A percentile compares a stretch with the other conserved stretches of the same genome.
Conservation (phyloP, 768 basidiomycete genomes). For the Mycena belliarum region DNA sequence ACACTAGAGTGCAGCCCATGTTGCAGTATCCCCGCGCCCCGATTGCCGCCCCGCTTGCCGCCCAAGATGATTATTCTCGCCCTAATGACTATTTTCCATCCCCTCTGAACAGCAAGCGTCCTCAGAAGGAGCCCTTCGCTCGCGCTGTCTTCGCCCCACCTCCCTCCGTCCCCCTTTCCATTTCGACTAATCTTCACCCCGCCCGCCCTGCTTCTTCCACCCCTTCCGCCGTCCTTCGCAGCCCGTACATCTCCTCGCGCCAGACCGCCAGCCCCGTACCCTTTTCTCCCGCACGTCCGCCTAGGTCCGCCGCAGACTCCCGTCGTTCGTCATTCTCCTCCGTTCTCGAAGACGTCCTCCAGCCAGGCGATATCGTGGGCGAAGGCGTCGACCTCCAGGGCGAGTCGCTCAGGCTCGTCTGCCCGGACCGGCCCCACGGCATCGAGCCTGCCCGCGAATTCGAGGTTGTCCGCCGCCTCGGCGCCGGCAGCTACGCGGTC, state of each 20-base stretch:
- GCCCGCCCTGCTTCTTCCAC: conserved; percentile 12
- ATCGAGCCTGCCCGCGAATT: conserved; percentile 64
- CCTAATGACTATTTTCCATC: conserved; percentile 40
- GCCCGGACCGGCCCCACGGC: conserved; percentile 32
- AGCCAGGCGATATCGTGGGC: conserved; percentile 73
- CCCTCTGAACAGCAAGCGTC: conserved; percentile 32
- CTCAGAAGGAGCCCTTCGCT: conserved; percentile 38
- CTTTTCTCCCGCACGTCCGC: conserved; percentile 29
- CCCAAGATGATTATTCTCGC: conserved; percentile 42
- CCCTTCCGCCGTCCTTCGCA: conserved; percentile 36
- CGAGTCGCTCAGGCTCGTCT: conserved; percentile 62
- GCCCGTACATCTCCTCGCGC: conserved; percentile 41
- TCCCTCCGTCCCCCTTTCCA: conserved; percentile 25
- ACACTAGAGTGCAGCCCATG: conserved; percentile 40
- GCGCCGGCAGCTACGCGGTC: conserved; percentile 89
- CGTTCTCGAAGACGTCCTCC: conserved; percentile 61
- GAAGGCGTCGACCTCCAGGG: conserved; percentile 67
- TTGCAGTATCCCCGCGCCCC: conserved; percentile 57
- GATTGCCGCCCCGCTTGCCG: conserved; percentile 37
- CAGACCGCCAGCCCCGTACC: conserved; percentile 32
- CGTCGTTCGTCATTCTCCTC: conserved; percentile 41
- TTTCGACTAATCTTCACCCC: conserved; percentile 29
- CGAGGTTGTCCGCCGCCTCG: conserved; percentile 83
- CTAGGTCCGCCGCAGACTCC: conserved; percentile 31
- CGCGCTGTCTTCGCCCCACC: conserved; percentile 27